These are phyloP conservation scores for Steccherinum ochraceum DNA, from an alignment of 768 basidiomycete genomes.

Conservation along the genomic window DNA sequence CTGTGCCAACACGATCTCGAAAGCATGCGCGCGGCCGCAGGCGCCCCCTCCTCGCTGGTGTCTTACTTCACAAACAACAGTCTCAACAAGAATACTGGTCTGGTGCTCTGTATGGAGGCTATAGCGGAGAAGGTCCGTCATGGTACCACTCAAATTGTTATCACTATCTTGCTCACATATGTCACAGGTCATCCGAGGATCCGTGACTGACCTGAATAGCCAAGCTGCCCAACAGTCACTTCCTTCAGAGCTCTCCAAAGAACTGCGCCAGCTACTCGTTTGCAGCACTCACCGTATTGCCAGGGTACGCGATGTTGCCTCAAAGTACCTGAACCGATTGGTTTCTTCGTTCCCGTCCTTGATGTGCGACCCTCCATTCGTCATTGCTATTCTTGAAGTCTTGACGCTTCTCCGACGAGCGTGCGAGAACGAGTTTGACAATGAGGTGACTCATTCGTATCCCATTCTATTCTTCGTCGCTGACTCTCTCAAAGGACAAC, in stretches of 20 bases:
- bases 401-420: conserved; percentile 83
- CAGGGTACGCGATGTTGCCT: conserved; percentile 77
- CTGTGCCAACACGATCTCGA: conserved; percentile 86
- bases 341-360: conserved; percentile 91
- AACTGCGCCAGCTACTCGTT: conserved; percentile 72
- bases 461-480: background rate
- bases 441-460: conserved; percentile 59
- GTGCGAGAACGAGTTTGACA: conserved; percentile 84
- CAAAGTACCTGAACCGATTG: conserved; percentile 76
- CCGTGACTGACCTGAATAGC: conserved; percentile 61
- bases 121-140: conserved; percentile 72
- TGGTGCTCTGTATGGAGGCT: conserved; percentile 77
- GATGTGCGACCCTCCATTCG: conserved; percentile 84
- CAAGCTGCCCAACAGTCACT: conserved; percentile 79
- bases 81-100: conserved; percentile 61
- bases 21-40: conserved; percentile 73
- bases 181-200: conserved; percentile 69
- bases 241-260: conserved; percentile 57
- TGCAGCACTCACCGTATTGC: conserved; percentile 76
- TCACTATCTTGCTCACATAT: background rate
- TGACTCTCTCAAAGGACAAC: conserved; percentile 59
- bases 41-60: conserved; percentile 75
- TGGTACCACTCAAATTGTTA: background rate
- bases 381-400: conserved; percentile 87
- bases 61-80: conserved; percentile 86